A percentile compares a stretch with the other conserved stretches of the same genome.
These are phyloP conservation scores for Aspergillus sojae DNA, from an alignment of 2,329 filamentous ascomycete species.

Conservation along the genomic window DNA sequence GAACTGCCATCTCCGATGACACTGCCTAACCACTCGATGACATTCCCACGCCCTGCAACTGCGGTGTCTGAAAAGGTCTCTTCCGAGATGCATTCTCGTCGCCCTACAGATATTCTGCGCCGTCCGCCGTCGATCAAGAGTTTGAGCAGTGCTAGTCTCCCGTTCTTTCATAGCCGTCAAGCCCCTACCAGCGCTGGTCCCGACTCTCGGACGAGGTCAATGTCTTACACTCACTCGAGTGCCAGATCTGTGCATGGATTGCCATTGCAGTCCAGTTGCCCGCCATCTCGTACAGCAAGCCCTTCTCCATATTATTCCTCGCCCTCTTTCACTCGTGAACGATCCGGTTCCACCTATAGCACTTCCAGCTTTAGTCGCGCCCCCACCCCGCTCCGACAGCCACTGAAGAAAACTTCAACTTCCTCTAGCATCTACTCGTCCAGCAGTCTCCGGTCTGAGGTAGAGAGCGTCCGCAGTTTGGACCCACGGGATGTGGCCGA, in stretches of 20 bases:
- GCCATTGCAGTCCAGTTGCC: conserved; percentile 14
- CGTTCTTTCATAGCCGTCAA: conserved; percentile 20
- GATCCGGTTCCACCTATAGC: conserved; percentile 28
- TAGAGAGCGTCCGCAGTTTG: conserved; percentile 20
- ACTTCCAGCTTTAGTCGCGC: conserved; percentile 28
- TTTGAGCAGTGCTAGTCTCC: conserved; percentile 25
- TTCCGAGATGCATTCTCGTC: conserved; percentile 14
- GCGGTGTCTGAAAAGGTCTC: conserved; percentile 22
- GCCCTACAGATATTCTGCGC: conserved; percentile 21
- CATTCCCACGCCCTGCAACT: conserved; percentile 27
- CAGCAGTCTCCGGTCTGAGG: conserved; percentile 34
- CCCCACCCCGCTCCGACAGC: conserved; percentile 26
- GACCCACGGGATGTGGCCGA: conserved; percentile 16
- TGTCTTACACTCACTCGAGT: conserved; percentile 23
- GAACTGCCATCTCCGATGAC: conserved; percentile 20
- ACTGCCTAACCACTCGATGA: conserved; percentile 24
- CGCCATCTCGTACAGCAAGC: conserved; percentile 23
- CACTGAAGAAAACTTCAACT: conserved; percentile 31
- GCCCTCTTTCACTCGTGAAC: conserved; percentile 22
- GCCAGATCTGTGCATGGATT: conserved; percentile 19
- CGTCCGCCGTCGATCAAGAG: conserved; percentile 32
- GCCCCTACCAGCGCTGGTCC: conserved; percentile 13
- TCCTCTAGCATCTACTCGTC: conserved; percentile 29
- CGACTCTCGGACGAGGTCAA: conserved; percentile 19
- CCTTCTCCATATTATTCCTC: conserved; percentile 25